Evolutionary conservation across 2,329 filamentous ascomycete genomes (phyloP), one percentile per base, ranked within the genome.

Genomic region (Microcyclospora pomicola): DNA sequence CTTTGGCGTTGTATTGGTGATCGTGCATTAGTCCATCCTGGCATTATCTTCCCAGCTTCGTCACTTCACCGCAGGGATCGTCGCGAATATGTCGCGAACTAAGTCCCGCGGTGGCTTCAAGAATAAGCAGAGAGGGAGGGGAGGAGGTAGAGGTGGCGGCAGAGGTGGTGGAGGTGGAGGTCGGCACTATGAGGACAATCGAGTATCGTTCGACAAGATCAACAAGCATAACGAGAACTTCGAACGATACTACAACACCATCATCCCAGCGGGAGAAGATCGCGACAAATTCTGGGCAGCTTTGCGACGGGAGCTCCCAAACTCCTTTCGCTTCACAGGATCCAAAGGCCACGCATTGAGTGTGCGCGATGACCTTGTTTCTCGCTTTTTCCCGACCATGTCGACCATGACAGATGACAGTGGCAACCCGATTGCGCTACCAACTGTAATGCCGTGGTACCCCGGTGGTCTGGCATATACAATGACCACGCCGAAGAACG

Each of bases 401-500:
- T 79, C 77, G 36, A 77, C 79, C 42, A 91, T 94, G 56, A 73
- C 83, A 55, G 75, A 78, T 55, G 85, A 98, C 61, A 24, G 19
- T 24, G 88, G 82, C 53, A 71, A 80, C 51, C 71, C 72, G 11
- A 87, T 96, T 48, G 77, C 87, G 44, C 77, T 91, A 10, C 91
- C 91, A 9, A 71, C 75, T 56, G 73, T 83, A 1, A 80, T 98
- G 40, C 68, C 77, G 27, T 96, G 88, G 85, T 98, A 94, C 59
- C 91, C 91, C 31, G 86, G 96, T 56, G 76, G 84, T 55, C 77
- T 98, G 43, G 91, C 91, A 35, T 98, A 92, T 82, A 86, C 79
- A 62, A 96, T 96, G 86, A 94, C 87, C 33, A 96, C 88, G 5
- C 85, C 91, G 45, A 98, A 96, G 71, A 87, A 93, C 56, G 80